phyloP scores from a whole-genome alignment of 768 basidiomycete genomes.

The Suillus cothurnatus region DNA sequence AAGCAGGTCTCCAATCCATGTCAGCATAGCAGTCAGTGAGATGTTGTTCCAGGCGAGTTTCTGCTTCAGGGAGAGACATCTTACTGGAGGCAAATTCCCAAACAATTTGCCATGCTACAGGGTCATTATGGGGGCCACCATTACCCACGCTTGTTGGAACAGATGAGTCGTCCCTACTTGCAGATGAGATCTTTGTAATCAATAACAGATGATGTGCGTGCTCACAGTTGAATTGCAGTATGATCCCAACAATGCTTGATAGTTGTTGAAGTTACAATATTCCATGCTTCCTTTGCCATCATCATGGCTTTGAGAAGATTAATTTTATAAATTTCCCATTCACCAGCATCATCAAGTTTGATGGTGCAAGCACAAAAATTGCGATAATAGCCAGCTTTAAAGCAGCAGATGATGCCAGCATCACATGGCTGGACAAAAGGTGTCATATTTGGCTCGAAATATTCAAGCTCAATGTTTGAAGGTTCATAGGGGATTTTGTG shows the following conservation, averaged over 20 bases:
- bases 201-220: not conserved
- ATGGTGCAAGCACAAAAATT: conserved; percentile 19
- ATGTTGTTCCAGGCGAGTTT: conserved; percentile 6
- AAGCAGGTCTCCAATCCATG: conserved; percentile 3
- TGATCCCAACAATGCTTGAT: conserved; percentile 40
- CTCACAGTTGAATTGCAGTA: conserved; percentile 22
- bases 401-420: conserved; percentile 23
- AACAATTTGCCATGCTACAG: conserved; percentile 13
- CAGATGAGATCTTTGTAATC: not conserved
- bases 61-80: not conserved
- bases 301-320: conserved; percentile 36
- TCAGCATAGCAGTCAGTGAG: not conserved
- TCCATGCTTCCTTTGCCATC: conserved; percentile 36
- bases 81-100: conserved; percentile 11
- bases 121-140: conserved; percentile 6
- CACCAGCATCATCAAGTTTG: conserved; percentile 34
- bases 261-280: conserved; percentile 26
- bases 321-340: conserved; percentile 38
- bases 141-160: not conserved
- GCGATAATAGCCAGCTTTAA: conserved; percentile 22
- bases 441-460: conserved; percentile 7
- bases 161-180: not conserved
- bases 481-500: conserved; percentile 11
- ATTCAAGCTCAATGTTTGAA: conserved; percentile 6
- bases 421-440: conserved; percentile 7